A percentile compares a stretch with the other conserved stretches of the same genome.
Conservation (phyloP, 768 basidiomycete genomes). For the Kwoniella shandongensis region DNA sequence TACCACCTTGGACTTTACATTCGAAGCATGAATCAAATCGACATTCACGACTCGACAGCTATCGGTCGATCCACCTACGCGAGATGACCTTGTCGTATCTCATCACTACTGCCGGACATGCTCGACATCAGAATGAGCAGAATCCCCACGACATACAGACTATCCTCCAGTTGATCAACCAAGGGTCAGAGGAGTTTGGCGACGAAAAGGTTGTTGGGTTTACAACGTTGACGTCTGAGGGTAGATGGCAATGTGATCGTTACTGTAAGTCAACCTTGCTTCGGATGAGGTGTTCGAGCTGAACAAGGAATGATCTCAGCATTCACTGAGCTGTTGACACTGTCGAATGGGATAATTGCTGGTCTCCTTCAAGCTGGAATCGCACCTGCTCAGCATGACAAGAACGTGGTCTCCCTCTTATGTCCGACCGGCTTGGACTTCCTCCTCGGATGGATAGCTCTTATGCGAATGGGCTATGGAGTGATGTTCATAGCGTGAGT, state of each 20-base stretch:
- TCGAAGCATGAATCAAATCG: too few relatives aligned
- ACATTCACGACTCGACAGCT: too few relatives aligned
- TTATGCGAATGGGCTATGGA: constrained; percentile 46
- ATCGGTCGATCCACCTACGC: too few relatives aligned
- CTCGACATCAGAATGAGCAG: constrained; percentile 42
- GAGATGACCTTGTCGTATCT: constrained; percentile 42
- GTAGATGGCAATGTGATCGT: constrained; percentile 38
- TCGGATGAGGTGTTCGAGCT: background rate
- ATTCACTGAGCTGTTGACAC: constrained; percentile 26
- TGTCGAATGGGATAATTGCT: constrained; percentile 15
- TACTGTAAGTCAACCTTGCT: constrained; percentile 33
- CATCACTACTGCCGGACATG: constrained; percentile 48
- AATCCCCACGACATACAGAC: constrained; percentile 38
- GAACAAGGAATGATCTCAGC: constrained; percentile 17
- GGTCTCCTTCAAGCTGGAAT: constrained; percentile 11
- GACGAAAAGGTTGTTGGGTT: constrained; percentile 46
- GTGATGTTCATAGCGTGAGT: constrained; percentile 49
- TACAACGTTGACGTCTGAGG: constrained; percentile 13
- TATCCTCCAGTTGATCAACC: constrained; percentile 41
- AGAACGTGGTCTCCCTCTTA: constrained; percentile 34
- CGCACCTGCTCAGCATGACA: background rate
- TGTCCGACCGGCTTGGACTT: constrained; percentile 48
- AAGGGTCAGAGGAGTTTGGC: constrained; percentile 40
- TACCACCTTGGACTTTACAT: too few relatives aligned
- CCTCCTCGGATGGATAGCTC: constrained; percentile 43